These are phyloP conservation scores for Serendipita sp. DNA, from an alignment of 768 basidiomycete species.

Conservation along the genomic window DNA sequence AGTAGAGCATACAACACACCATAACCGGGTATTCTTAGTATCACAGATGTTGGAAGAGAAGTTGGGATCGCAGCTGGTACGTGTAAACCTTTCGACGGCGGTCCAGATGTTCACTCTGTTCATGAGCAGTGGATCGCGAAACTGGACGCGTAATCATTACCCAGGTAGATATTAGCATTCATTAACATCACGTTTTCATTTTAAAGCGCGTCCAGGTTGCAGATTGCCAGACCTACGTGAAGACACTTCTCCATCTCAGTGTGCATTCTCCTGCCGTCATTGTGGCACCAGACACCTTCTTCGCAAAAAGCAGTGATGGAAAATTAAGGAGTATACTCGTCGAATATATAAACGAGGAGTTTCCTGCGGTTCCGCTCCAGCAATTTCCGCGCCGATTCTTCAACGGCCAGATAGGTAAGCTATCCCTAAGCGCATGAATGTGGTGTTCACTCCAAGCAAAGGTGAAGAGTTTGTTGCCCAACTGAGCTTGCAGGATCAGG, in stretches of 20 bases:
- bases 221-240: slow-evolving; percentile 79
- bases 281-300: slow-evolving; percentile 59
- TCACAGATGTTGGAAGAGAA: slow-evolving; percentile 47
- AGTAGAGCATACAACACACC: not conserved
- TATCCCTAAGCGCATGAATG: slow-evolving; percentile 12
- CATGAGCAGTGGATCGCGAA: slow-evolving; percentile 39
- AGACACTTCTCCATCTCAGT: slow-evolving; percentile 75
- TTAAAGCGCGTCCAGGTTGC: slow-evolving; percentile 35
- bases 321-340: slow-evolving; percentile 40
- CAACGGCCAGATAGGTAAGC: slow-evolving; percentile 62
- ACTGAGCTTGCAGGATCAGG: slow-evolving; percentile 65
- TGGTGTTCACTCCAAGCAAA: slow-evolving; percentile 14
- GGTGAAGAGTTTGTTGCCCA: slow-evolving; percentile 68
- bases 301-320: slow-evolving; percentile 6
- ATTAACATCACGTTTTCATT: slow-evolving; percentile 1
- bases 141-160: slow-evolving; percentile 61
- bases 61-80: slow-evolving; percentile 61
- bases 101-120: not conserved
- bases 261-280: slow-evolving; percentile 53
- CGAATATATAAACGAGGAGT: slow-evolving; percentile 57
- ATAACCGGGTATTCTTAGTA: not conserved
- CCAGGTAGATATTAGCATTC: slow-evolving; percentile 35
- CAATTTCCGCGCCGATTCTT: slow-evolving; percentile 66
- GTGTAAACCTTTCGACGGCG: not conserved
- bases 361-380: slow-evolving; percentile 48